Evolutionary conservation across 345 rosid species (phyloP).

Genomic region (Cardamine chenopodiifolia): DNA sequence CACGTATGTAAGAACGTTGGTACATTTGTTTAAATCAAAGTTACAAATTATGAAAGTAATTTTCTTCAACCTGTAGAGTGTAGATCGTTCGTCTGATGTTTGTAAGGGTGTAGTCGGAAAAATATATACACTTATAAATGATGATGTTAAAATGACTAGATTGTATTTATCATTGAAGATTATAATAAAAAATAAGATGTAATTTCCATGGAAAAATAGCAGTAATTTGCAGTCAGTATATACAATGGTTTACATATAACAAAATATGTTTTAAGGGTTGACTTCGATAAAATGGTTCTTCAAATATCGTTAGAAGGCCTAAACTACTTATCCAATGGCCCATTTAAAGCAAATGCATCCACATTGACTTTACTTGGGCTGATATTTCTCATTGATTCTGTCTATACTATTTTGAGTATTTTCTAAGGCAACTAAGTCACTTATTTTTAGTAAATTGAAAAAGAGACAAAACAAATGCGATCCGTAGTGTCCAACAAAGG

Average conservation of each 20-base stretch:
- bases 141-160: not conserved
- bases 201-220: not conserved
- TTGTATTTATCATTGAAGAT: not conserved
- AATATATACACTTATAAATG: not conserved
- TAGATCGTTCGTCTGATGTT: slow-evolving; percentile 7
- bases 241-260: not conserved
- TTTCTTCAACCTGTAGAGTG: not conserved
- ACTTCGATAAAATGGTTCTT: not conserved
- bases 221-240: not conserved
- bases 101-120: not conserved
- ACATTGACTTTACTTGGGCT: slow-evolving; percentile 28
- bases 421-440: not conserved
- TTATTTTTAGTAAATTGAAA: not conserved
- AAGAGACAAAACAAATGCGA: slow-evolving; percentile 15
- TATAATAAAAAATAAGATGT: not conserved
- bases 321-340: slow-evolving; percentile 25
- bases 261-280: not conserved
- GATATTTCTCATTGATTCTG: not conserved
- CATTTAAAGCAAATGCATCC: slow-evolving; percentile 19
- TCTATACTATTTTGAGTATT: not conserved
- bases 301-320: slow-evolving; percentile 28
- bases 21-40: not conserved
- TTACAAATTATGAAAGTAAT: slow-evolving; percentile 12
- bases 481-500: slow-evolving; percentile 13
- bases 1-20: not conserved